A percentile compares a stretch with the other conserved stretches of the same genome.
Conservation (phyloP, 208 protist genomes). For the Acanthamoeba healyi region DNA sequence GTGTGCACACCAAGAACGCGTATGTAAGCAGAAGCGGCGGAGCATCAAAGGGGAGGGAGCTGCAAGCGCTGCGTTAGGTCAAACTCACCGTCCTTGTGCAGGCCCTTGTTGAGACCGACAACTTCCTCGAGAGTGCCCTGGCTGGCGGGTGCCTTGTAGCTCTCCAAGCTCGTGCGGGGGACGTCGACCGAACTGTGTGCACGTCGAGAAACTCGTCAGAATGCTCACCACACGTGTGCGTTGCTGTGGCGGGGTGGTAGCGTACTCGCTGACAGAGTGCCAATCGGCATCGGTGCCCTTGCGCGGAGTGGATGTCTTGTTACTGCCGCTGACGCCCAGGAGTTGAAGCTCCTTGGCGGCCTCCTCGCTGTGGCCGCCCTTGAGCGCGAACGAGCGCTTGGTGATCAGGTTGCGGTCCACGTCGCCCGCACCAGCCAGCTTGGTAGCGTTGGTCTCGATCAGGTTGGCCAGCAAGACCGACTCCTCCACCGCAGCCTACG, state of each 20-base stretch:
- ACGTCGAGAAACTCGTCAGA: not conserved
- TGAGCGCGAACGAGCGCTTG: constrained; percentile 41
- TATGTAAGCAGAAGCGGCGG: not conserved
- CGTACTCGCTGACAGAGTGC: constrained; percentile 42
- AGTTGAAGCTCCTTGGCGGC: not conserved
- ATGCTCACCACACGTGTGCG: not conserved
- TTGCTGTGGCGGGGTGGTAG: not conserved
- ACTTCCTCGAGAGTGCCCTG: constrained; percentile 47
- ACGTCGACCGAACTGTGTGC: constrained; percentile 35
- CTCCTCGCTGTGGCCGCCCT: constrained; percentile 60
- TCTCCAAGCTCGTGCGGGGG: too few relatives aligned
- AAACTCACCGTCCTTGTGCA: constrained; percentile 42
- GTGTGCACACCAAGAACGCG: not conserved
- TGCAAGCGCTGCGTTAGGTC: not conserved
- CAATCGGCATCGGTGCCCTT: not conserved
- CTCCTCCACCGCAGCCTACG: not conserved
- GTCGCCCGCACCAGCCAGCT: constrained; percentile 7
- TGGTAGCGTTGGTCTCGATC: constrained; percentile 42
- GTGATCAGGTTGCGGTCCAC: constrained; percentile 48
- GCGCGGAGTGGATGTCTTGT: not conserved
- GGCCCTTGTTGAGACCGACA: not conserved
- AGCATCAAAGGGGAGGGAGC: not conserved
- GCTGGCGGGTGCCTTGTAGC: constrained; percentile 18
- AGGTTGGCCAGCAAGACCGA: not conserved
- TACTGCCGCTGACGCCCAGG: constrained; percentile 38